Evolutionary conservation across 208 protist genomes (phyloP).

Genomic region (Blechomonas ayalai): DNA sequence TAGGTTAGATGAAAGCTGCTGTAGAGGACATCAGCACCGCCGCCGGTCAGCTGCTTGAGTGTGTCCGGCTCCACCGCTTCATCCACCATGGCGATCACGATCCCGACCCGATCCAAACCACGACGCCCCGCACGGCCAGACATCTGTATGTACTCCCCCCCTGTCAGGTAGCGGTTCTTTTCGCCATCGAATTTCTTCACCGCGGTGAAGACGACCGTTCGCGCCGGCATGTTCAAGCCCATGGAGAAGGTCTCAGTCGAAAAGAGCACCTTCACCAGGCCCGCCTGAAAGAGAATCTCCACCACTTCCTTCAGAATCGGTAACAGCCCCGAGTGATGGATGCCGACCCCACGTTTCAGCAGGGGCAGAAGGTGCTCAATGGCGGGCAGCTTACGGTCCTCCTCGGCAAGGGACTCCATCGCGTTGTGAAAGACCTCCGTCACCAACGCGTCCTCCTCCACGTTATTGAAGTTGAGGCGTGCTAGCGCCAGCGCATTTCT

Average conservation of each 20-base stretch:
- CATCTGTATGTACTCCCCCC: slow-evolving; percentile 99
- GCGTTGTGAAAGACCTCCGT: slow-evolving; percentile 94
- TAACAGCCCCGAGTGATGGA: slow-evolving; percentile 99
- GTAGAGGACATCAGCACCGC: slow-evolving; percentile 91
- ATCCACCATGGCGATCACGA: slow-evolving; percentile 98
- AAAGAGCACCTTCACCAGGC: slow-evolving; percentile 98
- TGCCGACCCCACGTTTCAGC: slow-evolving; percentile 97
- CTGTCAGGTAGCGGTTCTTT: slow-evolving; percentile 90
- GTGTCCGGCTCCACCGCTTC: slow-evolving; percentile 94
- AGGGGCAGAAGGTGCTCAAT: slow-evolving; percentile 95
- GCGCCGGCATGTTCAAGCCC: slow-evolving; percentile 99
- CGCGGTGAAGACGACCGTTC: slow-evolving; percentile 98
- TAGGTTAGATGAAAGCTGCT: slow-evolving; percentile 98
- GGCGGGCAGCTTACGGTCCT: slow-evolving; percentile 90
- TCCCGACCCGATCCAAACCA: slow-evolving; percentile 97
- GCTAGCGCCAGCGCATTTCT: slow-evolving; percentile 89
- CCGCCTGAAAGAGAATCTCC: slow-evolving; percentile 99
- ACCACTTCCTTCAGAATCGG: slow-evolving; percentile 99
- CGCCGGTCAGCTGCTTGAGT: slow-evolving; percentile 92
- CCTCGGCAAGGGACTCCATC: slow-evolving; percentile 92
- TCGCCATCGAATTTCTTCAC: slow-evolving; percentile 99
- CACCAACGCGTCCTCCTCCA: slow-evolving; percentile 91
- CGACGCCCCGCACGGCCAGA: slow-evolving; percentile 98
- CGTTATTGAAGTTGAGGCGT: slow-evolving; percentile 94
- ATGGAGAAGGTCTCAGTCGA: slow-evolving; percentile 99